Conservation (phyloP, 495 filamentous ascomycete species). For the Pyrenula aspistea region DNA sequence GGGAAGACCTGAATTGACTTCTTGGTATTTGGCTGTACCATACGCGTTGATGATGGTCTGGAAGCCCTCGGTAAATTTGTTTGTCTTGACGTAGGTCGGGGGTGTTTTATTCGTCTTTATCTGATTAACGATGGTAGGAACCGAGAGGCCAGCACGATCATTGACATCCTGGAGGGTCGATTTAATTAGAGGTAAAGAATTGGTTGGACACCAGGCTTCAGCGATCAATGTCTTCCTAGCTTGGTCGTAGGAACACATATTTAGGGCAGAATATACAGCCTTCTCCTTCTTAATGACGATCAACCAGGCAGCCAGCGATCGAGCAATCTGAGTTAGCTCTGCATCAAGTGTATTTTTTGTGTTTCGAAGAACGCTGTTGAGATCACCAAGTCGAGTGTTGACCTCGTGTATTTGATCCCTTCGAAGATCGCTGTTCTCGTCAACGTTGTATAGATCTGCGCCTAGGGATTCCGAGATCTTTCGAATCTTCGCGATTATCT, state of each 20-base stretch:
- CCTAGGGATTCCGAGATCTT: conserved; percentile 97
- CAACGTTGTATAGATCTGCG: conserved; percentile 88
- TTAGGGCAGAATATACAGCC: conserved; percentile 91
- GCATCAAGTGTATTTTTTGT: conserved; percentile 93
- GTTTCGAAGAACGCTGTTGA: conserved; percentile 81
- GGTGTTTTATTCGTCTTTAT: conserved; percentile 93
- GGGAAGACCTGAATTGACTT: conserved; percentile 91
- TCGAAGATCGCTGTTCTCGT: conserved; percentile 89
- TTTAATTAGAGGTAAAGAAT: conserved; percentile 80
- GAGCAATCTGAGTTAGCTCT: conserved; percentile 84
- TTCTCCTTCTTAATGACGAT: conserved; percentile 97
- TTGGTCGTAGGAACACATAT: conserved; percentile 91
- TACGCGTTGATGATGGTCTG: conserved; percentile 99
- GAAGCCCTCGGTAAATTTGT: conserved; percentile 95
- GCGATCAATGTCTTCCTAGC: conserved; percentile 92
- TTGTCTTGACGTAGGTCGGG: conserved; percentile 90
- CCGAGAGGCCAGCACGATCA: conserved; percentile 83
- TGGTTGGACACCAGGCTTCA: conserved; percentile 93
- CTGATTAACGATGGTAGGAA: conserved; percentile 95
- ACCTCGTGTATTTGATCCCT: conserved; percentile 94
- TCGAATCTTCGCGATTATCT: conserved; percentile 94
- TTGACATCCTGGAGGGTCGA: conserved; percentile 96
- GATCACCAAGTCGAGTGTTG: conserved; percentile 80
- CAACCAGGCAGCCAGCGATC: conserved; percentile 88
- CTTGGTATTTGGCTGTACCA: conserved; percentile 89